Base-by-base conservation (phyloP, 768 basidiomycete species). In the Daedaleopsis nitida region DNA sequence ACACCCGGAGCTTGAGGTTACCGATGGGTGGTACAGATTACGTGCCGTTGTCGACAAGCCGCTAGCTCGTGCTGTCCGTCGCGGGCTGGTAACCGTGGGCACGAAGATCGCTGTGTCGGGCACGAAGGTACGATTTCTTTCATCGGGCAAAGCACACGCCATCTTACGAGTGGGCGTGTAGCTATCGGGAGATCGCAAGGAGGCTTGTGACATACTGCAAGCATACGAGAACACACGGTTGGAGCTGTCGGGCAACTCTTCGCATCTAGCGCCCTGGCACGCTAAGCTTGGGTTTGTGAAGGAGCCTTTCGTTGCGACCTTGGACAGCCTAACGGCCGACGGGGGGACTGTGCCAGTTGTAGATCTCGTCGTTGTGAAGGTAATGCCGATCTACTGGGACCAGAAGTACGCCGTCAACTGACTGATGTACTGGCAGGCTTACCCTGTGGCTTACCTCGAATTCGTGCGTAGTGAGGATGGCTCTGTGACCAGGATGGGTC, bases 11-110 rank as follows among this genome's bases (percentile, higher is more conserved):
- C 74, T 99, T 7, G 97, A 98, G 73, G 76, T 98, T n/a, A 95
- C 94, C 0, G 97, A 99, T 70, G 97, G 97, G 14, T 99, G 97
- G 97, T 99, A 99, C 68, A 78, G 87, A 32, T 78, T 98, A 8
- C 84, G 86, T 14, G 91, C 94, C 0, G 80, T 81, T 49, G 79
- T 92, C 13, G 97, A 98, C 73, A 75, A 76, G 19, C 83, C 90
- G 3, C 78, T 99, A 21, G 80, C 80, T 2, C 82, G 89, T 47
- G 96, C 92, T 1, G 75, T 91, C 10, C 78, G 79, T 49, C 82
- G 81, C 24, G 88, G 91, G 0, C 78, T 81, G 49, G 82, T 99
- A 49, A 76, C 79, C 43, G 76, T 91, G 6, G 97, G 97, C 1
- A 81, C 87, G 64, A 99, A 99, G 78, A 80, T 99, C 19, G 87